Percentiles rank a stretch among this genome's conserved stretches.
Conservation (phyloP, 2,329 filamentous ascomycete genomes). For the Gnomoniopsis sp. region DNA sequence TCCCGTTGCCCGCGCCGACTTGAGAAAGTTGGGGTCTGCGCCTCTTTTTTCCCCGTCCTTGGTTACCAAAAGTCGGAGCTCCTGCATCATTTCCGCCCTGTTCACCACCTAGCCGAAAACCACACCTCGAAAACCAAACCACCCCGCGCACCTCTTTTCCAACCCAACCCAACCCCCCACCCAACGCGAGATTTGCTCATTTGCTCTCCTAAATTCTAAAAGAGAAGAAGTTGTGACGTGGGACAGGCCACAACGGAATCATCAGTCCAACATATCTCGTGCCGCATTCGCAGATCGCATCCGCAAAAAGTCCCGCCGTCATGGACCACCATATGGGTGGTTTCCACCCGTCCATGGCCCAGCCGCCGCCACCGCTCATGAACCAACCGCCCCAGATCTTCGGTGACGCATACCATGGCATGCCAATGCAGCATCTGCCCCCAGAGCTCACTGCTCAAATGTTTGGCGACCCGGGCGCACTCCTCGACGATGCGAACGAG, state of each 20-base stretch:
- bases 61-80: background rate
- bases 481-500: slow-evolving; percentile 69
- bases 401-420: slow-evolving; percentile 59
- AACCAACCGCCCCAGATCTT: slow-evolving; percentile 69
- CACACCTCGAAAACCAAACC: background rate
- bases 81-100: background rate
- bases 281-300: background rate
- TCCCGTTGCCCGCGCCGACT: background rate
- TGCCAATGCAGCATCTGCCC: slow-evolving; percentile 54
- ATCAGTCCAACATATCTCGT: background rate
- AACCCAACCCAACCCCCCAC: background rate
- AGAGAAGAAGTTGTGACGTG: background rate
- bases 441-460: slow-evolving; percentile 58
- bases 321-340: slow-evolving; percentile 53
- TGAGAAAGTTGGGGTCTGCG: background rate
- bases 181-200: background rate
- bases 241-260: background rate
- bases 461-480: slow-evolving; percentile 53
- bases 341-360: slow-evolving; percentile 53
- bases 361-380: slow-evolving; percentile 52
- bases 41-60: background rate
- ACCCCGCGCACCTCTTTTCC: background rate
- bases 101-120: no score
- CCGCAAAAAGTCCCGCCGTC: slow-evolving; percentile 5
- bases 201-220: background rate